Percentiles rank a stretch among this genome's conserved stretches.
These are phyloP conservation scores for Peniophora sp. DNA, from an alignment of 1,284 basidiomycete species.

Conservation along the genomic window DNA sequence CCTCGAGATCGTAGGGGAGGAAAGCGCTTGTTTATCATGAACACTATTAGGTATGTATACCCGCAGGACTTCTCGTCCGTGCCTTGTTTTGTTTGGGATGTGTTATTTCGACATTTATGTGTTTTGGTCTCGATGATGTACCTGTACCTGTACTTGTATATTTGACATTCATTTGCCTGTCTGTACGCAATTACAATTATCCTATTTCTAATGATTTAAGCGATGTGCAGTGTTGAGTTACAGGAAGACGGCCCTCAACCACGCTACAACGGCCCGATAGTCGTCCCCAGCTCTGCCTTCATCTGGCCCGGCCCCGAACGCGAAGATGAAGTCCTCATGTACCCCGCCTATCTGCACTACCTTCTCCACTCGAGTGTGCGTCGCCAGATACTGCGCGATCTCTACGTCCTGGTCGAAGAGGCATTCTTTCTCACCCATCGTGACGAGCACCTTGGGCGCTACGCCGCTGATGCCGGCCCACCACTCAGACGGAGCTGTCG, in stretches of 20 bases:
- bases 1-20: not conserved
- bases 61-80: not conserved
- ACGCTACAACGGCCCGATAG: not conserved
- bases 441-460: slow-evolving; percentile 26
- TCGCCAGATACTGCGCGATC: slow-evolving; percentile 20
- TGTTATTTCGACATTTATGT: not conserved
- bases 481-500: not conserved
- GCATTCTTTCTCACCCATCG: slow-evolving; percentile 26
- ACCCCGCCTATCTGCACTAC: slow-evolving; percentile 25
- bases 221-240: too few species aligned
- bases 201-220: too few species aligned
- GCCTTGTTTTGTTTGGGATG: not conserved
- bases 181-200: too few species aligned
- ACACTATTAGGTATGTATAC: not conserved
- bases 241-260: slow-evolving; percentile 1
- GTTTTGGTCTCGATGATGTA: too few species aligned
- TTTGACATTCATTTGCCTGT: too few species aligned
- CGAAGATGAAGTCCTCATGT: slow-evolving; percentile 23
- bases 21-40: not conserved
- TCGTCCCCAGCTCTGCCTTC: not conserved
- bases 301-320: slow-evolving; percentile 10
- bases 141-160: too few species aligned
- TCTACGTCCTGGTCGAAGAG: slow-evolving; percentile 27
- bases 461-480: slow-evolving; percentile 5
- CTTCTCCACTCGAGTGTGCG: slow-evolving; percentile 17